Conservation (phyloP, 2,329 filamentous ascomycete species). For the Arthrobotrys sinensis region DNA sequence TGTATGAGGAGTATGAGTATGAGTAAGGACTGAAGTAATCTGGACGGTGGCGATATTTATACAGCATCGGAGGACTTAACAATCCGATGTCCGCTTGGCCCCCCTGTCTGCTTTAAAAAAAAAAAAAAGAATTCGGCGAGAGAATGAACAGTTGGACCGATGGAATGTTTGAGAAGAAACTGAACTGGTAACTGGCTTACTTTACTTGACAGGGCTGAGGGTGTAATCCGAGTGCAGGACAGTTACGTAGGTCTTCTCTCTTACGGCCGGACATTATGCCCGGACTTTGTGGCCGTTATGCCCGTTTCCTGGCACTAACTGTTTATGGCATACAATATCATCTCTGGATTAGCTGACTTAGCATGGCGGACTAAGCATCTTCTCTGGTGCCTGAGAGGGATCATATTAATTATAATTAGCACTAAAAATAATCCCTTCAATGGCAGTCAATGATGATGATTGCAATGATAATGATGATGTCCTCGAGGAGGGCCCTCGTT, state of each 20-base stretch:
- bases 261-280: not conserved
- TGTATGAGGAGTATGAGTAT: not conserved
- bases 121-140: too few relatives aligned
- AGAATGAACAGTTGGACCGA: not conserved
- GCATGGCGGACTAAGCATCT: too few relatives aligned
- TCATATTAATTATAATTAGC: too few relatives aligned
- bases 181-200: too few relatives aligned
- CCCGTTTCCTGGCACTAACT: not conserved
- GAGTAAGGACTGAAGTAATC: constrained; percentile 1
- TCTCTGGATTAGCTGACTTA: not conserved
- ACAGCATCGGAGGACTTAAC: not conserved
- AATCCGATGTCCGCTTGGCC: constrained; percentile 4
- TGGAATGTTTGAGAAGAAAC: too few relatives aligned
- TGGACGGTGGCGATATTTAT: not conserved
- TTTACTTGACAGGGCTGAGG: constrained; percentile 4
- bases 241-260: constrained; percentile 18
- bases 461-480: too few relatives aligned
- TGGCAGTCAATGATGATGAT: too few relatives aligned
- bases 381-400: too few relatives aligned
- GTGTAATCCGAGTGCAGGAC: constrained; percentile 15
- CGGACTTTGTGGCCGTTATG: not conserved
- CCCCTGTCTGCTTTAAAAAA: not conserved
- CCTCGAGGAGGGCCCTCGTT: too few relatives aligned
- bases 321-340: constrained; percentile 7
- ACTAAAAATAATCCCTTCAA: too few relatives aligned